Conservation (phyloP, 2,329 filamentous ascomycete species). For the Clonostachys rhizophaga region DNA sequence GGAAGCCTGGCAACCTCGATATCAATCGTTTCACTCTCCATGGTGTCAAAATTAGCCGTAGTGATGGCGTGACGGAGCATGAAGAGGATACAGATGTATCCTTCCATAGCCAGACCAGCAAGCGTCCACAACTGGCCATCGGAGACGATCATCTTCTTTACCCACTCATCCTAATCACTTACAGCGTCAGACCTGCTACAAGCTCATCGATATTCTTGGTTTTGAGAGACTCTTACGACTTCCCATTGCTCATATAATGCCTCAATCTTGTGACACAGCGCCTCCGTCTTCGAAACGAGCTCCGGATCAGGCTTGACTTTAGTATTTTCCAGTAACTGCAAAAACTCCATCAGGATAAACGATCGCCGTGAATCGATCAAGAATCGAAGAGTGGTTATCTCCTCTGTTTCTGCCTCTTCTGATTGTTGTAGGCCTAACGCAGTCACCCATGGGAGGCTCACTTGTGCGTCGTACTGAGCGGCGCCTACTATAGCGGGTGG, state of each 20-base stretch:
- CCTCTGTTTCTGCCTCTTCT: background rate
- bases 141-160: conserved; percentile 8
- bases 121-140: conserved; percentile 17
- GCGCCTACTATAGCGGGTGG: conserved; percentile 12
- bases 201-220: background rate
- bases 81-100: conserved; percentile 22
- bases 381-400: conserved; percentile 9
- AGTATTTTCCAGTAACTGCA: conserved; percentile 16
- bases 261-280: conserved; percentile 16
- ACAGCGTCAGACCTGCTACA: background rate
- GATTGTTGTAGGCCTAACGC: no score
- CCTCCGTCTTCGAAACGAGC: conserved; percentile 15
- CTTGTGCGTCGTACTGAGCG: conserved; percentile 16
- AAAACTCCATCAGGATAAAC: conserved; percentile 20
- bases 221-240: conserved; percentile 7
- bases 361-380: conserved; percentile 18
- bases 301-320: conserved; percentile 8
- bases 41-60: no score
- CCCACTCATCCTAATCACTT: conserved; percentile 13
- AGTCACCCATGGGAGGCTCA: conserved; percentile 23
- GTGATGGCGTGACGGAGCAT: conserved; percentile 18
- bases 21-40: no score
- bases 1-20: no score
- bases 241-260: conserved; percentile 17
- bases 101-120: conserved; percentile 16